Evolutionary conservation across 371 early-diverging fungal species (phyloP).

Genomic region (Mortierella sp.): DNA sequence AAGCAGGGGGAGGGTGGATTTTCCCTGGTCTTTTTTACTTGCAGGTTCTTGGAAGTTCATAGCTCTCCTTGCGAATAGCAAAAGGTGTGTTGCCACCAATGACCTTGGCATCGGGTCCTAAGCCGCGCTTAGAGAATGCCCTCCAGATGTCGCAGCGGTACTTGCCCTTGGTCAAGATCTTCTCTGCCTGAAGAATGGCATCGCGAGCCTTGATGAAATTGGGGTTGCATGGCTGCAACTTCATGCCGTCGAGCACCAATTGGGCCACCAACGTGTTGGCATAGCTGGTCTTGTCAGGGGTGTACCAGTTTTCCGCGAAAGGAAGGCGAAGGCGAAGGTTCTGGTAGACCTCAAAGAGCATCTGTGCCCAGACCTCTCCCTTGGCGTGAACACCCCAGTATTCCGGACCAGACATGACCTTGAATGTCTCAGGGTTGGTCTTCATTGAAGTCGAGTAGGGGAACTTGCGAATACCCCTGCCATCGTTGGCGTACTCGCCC

Average conservation of each 20-base stretch:
- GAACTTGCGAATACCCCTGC: slow-evolving; percentile 88
- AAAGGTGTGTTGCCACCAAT: slow-evolving; percentile 70
- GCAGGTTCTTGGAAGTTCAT: slow-evolving; percentile 64
- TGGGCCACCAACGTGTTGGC: slow-evolving; percentile 92
- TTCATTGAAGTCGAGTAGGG: slow-evolving; percentile 83
- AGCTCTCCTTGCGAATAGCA: slow-evolving; percentile 73
- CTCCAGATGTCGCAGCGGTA: slow-evolving; percentile 89
- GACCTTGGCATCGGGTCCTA: slow-evolving; percentile 79
- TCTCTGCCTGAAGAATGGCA: slow-evolving; percentile 91
- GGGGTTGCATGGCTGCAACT: slow-evolving; percentile 93
- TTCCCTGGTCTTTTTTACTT: too few species aligned
- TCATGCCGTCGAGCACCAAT: slow-evolving; percentile 92
- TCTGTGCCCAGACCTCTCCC: slow-evolving; percentile 97
- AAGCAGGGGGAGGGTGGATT: too few species aligned
- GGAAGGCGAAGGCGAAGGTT: slow-evolving; percentile 78
- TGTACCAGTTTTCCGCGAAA: slow-evolving; percentile 70
- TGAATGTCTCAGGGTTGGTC: slow-evolving; percentile 92
- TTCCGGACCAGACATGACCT: slow-evolving; percentile 77
- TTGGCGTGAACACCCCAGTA: slow-evolving; percentile 97
- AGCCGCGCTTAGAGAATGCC: slow-evolving; percentile 93
- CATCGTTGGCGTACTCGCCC: slow-evolving; percentile 88
- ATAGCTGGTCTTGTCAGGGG: slow-evolving; percentile 51
- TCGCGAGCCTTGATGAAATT: slow-evolving; percentile 92
- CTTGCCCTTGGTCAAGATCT: slow-evolving; percentile 77
- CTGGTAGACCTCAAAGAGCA: slow-evolving; percentile 91